These are phyloP conservation scores for Colletotrichum lindemuthianum DNA, from an alignment of 2,329 filamentous ascomycete genomes.

Conservation along the genomic window DNA sequence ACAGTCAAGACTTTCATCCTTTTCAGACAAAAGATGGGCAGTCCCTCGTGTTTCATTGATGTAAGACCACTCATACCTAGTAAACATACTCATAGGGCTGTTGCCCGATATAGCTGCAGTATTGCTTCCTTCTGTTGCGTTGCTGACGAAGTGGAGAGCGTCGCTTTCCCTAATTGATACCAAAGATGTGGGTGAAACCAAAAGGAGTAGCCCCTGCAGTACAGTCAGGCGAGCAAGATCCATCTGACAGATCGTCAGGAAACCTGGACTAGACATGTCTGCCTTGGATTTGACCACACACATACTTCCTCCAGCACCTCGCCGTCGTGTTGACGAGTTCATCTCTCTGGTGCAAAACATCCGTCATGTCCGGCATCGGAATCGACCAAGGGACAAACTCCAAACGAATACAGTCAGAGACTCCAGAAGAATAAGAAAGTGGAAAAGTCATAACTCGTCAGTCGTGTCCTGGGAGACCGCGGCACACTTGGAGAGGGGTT, in stretches of 20 bases:
- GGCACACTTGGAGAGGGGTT: slow-evolving; percentile 9
- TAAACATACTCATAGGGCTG: neutral
- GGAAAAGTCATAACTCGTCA: slow-evolving; percentile 1
- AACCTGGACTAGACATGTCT: neutral
- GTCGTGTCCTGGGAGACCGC: neutral
- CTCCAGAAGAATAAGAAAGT: neutral
- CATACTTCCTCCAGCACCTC: too few relatives aligned
- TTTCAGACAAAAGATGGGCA: too few relatives aligned
- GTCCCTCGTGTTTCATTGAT: neutral
- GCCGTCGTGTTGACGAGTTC: too few relatives aligned
- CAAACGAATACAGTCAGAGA: neutral
- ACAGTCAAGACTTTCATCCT: neutral
- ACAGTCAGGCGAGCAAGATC: neutral
- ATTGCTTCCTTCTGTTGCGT: neutral
- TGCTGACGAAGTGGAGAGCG: slow-evolving; percentile 21
- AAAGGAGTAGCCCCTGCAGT: slow-evolving; percentile 23
- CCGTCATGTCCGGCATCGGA: too few relatives aligned
- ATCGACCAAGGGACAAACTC: too few relatives aligned
- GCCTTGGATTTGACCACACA: too few relatives aligned
- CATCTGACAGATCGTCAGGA: neutral
- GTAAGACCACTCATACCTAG: neutral
- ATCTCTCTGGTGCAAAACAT: too few relatives aligned
- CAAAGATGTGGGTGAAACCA: slow-evolving; percentile 8
- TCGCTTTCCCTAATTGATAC: slow-evolving; percentile 8
- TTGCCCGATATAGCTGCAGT: slow-evolving; percentile 15